A percentile compares a stretch with the other conserved stretches of the same genome.
Evolutionary conservation across 495 filamentous ascomycete species (phyloP).

Genomic region (Penicillium steckii): DNA sequence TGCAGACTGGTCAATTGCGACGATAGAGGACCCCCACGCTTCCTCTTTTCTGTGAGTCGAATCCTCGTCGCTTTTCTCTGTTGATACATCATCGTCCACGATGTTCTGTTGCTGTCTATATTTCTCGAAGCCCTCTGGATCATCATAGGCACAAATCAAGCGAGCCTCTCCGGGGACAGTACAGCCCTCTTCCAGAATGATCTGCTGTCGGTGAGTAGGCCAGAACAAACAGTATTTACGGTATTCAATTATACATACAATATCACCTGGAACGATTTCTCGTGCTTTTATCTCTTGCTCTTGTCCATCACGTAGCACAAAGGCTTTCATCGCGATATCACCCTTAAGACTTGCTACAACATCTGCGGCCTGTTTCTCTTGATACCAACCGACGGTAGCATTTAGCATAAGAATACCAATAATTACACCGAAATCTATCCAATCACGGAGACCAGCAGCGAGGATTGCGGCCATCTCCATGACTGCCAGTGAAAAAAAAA

Average conservation of each 20-base stretch:
- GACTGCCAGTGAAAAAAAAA: slow-evolving; percentile 44
- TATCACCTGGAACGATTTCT: slow-evolving; percentile 79
- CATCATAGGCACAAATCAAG: slow-evolving; percentile 73
- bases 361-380: slow-evolving; percentile 84
- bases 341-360: slow-evolving; percentile 78
- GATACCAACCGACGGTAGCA: slow-evolving; percentile 79
- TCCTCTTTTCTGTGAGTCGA: no score
- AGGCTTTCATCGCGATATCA: slow-evolving; percentile 78
- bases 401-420: slow-evolving; percentile 80
- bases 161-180: slow-evolving; percentile 72
- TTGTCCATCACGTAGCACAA: slow-evolving; percentile 67
- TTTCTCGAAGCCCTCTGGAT: slow-evolving; percentile 66
- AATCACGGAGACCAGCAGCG: slow-evolving; percentile 77
- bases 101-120: slow-evolving; percentile 66
- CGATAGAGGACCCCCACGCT: slow-evolving; percentile 60
- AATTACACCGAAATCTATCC: slow-evolving; percentile 85
- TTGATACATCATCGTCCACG: slow-evolving; percentile 56
- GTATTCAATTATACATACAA: no score
- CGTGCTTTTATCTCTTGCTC: slow-evolving; percentile 74
- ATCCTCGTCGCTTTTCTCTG: slow-evolving; percentile 60
- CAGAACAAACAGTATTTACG: no score
- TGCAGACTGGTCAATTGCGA: slow-evolving; percentile 71
- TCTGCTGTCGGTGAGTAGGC: no score
- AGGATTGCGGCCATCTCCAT: slow-evolving; percentile 83
- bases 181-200: slow-evolving; percentile 74